A percentile compares a stretch with the other conserved stretches of the same genome.
Conservation (phyloP, 345 rosid genomes). For the Rhizophora apiculata region DNA sequence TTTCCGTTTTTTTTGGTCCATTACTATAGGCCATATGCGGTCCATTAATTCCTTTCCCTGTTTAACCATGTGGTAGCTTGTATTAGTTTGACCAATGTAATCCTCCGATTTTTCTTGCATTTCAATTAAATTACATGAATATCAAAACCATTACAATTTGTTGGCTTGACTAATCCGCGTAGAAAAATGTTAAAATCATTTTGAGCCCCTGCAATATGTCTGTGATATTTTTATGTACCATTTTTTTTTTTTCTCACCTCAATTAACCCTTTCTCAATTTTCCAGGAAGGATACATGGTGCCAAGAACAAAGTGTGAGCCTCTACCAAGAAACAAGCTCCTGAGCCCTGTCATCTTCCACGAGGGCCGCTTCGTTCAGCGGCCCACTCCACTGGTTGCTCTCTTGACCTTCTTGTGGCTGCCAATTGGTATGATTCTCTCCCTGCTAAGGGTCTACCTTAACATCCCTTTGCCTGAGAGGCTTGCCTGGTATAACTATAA, state of each 20-base stretch:
- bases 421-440: slow-evolving; percentile 60
- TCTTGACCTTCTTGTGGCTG: slow-evolving; percentile 62
- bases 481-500: slow-evolving; percentile 56
- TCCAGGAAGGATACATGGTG: slow-evolving; percentile 72
- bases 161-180: too few species aligned
- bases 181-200: too few species aligned
- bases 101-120: too few species aligned
- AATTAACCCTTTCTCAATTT: background rate
- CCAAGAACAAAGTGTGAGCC: slow-evolving; percentile 62
- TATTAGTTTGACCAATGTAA: background rate
- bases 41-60: too few species aligned
- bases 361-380: slow-evolving; percentile 69
- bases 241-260: too few species aligned
- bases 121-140: too few species aligned
- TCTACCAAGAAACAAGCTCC: slow-evolving; percentile 67
- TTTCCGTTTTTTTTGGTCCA: too few species aligned
- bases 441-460: slow-evolving; percentile 52
- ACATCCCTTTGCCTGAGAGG: slow-evolving; percentile 65
- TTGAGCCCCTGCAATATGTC: too few species aligned
- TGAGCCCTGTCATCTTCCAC: slow-evolving; percentile 65
- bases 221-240: too few species aligned
- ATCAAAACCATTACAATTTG: too few species aligned
- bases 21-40: too few species aligned
- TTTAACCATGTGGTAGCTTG: background rate
- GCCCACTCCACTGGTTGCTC: slow-evolving; percentile 63